Evolutionary conservation across 208 protist species (phyloP).

Genomic region (Acanthamoeba castellanii): DNA sequence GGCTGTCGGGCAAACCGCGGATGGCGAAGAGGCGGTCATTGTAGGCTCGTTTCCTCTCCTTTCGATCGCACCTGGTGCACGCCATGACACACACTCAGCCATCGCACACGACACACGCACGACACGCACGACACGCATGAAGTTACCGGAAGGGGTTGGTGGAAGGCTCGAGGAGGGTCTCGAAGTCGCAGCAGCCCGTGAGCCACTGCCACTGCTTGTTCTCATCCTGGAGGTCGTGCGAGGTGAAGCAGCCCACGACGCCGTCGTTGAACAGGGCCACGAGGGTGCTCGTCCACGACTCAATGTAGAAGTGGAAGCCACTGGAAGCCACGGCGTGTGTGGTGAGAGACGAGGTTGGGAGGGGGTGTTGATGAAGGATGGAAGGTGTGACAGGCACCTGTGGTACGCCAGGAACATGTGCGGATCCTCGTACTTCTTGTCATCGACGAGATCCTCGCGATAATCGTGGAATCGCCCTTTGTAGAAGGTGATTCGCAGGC

Average conservation of each 20-base stretch:
- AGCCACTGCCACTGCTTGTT: constrained; percentile 61
- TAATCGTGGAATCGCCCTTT: constrained; percentile 55
- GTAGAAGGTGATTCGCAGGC: constrained; percentile 37
- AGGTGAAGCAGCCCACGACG: constrained; percentile 61
- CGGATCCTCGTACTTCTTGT: constrained; percentile 19
- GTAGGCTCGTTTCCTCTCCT: constrained; percentile 45
- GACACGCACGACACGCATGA: background rate
- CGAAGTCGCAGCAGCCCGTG: constrained; percentile 46
- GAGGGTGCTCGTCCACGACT: constrained; percentile 63
- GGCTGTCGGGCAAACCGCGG: constrained; percentile 47
- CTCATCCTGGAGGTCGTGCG: constrained; percentile 50
- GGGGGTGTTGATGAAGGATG: background rate
- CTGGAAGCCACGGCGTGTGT: background rate
- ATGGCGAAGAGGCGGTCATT: constrained; percentile 60
- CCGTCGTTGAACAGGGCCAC: constrained; percentile 58
- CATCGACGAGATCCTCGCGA: constrained; percentile 38
- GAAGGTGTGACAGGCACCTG: background rate
- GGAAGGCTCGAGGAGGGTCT: constrained; percentile 32
- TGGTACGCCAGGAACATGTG: constrained; percentile 39
- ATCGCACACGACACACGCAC: background rate
- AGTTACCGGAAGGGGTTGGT: constrained; percentile 53
- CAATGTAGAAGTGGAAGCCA: constrained; percentile 57
- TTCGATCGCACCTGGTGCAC: constrained; percentile 11
- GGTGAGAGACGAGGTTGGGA: background rate
- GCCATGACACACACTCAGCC: background rate